Base-by-base conservation (phyloP, 257 asterid species). In the Verbena officinalis region DNA sequence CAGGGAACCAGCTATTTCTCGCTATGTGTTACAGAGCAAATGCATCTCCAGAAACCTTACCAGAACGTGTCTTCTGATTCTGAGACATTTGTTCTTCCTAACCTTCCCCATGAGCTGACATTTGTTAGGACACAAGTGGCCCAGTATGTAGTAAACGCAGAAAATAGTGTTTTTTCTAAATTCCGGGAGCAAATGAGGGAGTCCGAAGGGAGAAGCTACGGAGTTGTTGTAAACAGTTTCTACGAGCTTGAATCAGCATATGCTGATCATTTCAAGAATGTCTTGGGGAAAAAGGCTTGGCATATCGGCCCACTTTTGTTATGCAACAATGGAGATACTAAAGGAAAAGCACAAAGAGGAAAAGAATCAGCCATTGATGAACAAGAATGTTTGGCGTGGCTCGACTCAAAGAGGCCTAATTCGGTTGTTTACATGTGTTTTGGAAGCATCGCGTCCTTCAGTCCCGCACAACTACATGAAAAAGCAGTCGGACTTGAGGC, bases 381-480 rank as follows among this genome's bases (percentile, higher is more conserved):
- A 27, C 71, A 88, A 4, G 84, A 86, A 24, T 80, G 90, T 62
- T 7, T 84, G 33, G 39, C 75, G 0, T 90, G 97, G 97, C 83
- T 88, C 2, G 81, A 88, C 38, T 70, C 78, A 0, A 80, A 76
- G 69, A 34, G 51, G 19, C 75, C 80, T 0, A 56, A 80, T 62
- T 87, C 96, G 0, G 83, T 87, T 0, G 78, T 85, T 16, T 90
- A 81, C 52, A 13, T 81, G 1, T 85, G 96, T 54, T 85, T 82
- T 1, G 96, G 96, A 7, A 90, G 97, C 62, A 53, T 36, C 20
- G 68, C 77, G 0, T 69, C 44, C 0, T 83, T 84, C n/a, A 50
- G 65, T 1, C 42, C n/a, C 1, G 73, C 86, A 0, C 97, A 90
- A 40, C 13, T 90, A 20, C 88, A 65, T 0, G 96, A 90, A 53